A percentile compares a stretch with the other conserved stretches of the same genome.
Conservation (phyloP, 768 basidiomycete species). For the Coprinellus micaceus region DNA sequence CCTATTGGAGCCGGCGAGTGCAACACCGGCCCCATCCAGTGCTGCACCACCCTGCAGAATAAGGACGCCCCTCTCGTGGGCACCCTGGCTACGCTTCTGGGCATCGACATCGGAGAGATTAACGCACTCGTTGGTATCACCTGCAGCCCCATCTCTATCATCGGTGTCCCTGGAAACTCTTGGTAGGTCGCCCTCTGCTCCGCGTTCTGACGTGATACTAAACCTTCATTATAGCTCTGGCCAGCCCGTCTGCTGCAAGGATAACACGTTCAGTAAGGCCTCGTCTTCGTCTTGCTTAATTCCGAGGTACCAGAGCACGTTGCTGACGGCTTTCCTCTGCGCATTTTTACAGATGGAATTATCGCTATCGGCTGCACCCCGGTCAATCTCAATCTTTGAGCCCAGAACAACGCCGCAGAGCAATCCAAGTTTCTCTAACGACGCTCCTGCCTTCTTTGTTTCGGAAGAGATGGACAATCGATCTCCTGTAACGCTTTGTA, state of each 20-base stretch:
- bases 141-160: slow-evolving; percentile 17
- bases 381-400: slow-evolving; percentile 25
- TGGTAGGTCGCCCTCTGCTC: slow-evolving; percentile 20
- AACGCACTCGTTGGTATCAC: slow-evolving; percentile 12
- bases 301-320: neutral
- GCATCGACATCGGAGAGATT: slow-evolving; percentile 10
- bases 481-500: no score
- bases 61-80: neutral
- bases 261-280: slow-evolving; percentile 29
- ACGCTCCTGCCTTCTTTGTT: no score
- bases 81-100: slow-evolving; percentile 13
- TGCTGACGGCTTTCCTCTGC: neutral
- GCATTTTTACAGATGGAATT: slow-evolving; percentile 20
- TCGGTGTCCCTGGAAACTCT: slow-evolving; percentile 23
- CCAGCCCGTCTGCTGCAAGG: slow-evolving; percentile 29
- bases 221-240: slow-evolving; percentile 15
- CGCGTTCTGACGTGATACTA: slow-evolving; percentile 13
- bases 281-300: neutral
- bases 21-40: slow-evolving; percentile 27
- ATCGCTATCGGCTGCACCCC: slow-evolving; percentile 26
- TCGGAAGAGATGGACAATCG: no score
- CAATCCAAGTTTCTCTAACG: neutral
- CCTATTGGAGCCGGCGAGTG: slow-evolving; percentile 17
- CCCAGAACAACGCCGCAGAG: neutral
- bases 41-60: slow-evolving; percentile 18